These are phyloP conservation scores for Clarireedia hainanense DNA, from an alignment of 2,329 filamentous ascomycete species.

Conservation along the genomic window DNA sequence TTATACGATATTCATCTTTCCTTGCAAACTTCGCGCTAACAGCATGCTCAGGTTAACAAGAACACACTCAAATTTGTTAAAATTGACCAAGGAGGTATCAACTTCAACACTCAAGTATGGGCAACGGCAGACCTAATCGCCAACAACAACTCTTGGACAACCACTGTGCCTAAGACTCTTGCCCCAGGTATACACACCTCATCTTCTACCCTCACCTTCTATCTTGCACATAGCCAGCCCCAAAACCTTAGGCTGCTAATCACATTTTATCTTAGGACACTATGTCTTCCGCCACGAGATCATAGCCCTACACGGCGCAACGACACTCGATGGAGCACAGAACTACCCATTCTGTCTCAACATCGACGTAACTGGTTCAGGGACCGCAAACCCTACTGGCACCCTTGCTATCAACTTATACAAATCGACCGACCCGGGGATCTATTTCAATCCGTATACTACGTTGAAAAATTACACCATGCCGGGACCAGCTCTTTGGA, in stretches of 20 bases:
- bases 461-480: conserved; percentile 21
- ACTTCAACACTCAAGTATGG: conserved; percentile 1
- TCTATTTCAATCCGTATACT: conserved; percentile 33
- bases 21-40: conserved; percentile 22
- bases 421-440: conserved; percentile 33
- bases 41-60: not conserved
- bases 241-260: conserved; percentile 10
- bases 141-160: conserved; percentile 3
- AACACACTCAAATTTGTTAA: conserved; percentile 2
- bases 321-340: conserved; percentile 37
- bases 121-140: not conserved
- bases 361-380: conserved; percentile 37
- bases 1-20: not conserved
- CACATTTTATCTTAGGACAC: conserved; percentile 35
- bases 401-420: conserved; percentile 34
- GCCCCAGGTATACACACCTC: not conserved
- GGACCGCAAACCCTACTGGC: conserved; percentile 31
- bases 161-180: conserved; percentile 1
- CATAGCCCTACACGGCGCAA: conserved; percentile 19
- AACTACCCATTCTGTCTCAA: conserved; percentile 43
- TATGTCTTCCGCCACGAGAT: conserved; percentile 49
- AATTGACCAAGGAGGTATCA: conserved; percentile 1
- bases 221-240: not conserved
- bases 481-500: conserved; percentile 1
- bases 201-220: no score